Evolutionary conservation across 2,329 filamentous ascomycete species (phyloP).

Genomic region (Botrytis elliptica): DNA sequence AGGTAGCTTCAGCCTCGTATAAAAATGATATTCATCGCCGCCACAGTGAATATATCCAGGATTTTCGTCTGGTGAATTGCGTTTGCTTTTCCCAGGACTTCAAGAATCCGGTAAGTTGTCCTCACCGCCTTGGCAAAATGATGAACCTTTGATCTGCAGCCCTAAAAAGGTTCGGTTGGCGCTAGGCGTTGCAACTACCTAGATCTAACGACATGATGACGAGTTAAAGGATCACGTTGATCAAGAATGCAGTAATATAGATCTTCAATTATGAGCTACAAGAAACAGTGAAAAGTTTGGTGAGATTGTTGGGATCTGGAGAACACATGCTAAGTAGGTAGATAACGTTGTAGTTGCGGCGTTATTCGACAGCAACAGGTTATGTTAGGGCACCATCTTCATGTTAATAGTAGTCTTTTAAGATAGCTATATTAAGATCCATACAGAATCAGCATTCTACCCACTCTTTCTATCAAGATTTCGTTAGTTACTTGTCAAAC

Average conservation of each 20-base stretch:
- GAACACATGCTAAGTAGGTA: not conserved
- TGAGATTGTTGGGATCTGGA: not conserved
- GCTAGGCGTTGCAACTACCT: not conserved
- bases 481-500: not conserved
- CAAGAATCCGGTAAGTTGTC: not conserved
- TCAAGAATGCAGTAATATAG: not conserved
- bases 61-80: not conserved
- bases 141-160: not conserved
- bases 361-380: no score
- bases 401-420: not conserved
- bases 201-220: not conserved
- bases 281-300: not conserved
- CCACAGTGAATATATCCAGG: not conserved
- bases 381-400: not conserved
- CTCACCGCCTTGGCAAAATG: not conserved
- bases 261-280: not conserved
- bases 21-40: not conserved
- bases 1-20: not conserved
- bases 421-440: not conserved
- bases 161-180: not conserved
- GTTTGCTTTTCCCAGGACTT: not conserved
- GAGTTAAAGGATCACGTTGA: not conserved
- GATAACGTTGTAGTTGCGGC: rapidly evolving
- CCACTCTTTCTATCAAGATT: not conserved
- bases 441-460: not conserved